These are phyloP conservation scores for Ganoderma boninense DNA, from an alignment of 1,284 basidiomycete genomes.

Conservation along the genomic window DNA sequence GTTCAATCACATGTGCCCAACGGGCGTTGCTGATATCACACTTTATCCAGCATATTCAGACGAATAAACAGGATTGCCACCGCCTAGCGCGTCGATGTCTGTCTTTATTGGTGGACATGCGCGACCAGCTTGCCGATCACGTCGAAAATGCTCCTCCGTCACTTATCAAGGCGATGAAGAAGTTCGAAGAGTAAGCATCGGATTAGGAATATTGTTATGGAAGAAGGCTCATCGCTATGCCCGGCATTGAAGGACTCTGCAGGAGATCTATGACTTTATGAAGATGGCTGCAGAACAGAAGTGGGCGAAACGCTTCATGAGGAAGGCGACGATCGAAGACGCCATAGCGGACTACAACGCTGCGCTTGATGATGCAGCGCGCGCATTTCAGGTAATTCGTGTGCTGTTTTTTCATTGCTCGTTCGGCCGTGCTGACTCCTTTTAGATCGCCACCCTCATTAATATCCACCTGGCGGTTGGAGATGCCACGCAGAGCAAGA, in stretches of 20 bases:
- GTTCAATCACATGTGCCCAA: not conserved
- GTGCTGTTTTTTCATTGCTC: not conserved
- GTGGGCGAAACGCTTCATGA: slow-evolving; percentile 52
- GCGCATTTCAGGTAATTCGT: slow-evolving; percentile 53
- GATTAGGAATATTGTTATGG: not conserved
- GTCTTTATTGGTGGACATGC: slow-evolving; percentile 53
- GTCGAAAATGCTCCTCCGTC: slow-evolving; percentile 54
- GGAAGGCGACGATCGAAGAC: slow-evolving; percentile 49
- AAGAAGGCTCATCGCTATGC: not conserved
- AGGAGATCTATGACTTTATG: slow-evolving; percentile 52
- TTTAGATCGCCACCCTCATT: slow-evolving; percentile 56
- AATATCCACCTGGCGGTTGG: slow-evolving; percentile 57
- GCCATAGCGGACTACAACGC: slow-evolving; percentile 45
- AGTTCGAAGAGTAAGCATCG: slow-evolving; percentile 51
- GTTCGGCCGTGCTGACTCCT: not conserved
- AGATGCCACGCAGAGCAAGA: slow-evolving; percentile 2
- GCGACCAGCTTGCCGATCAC: slow-evolving; percentile 55
- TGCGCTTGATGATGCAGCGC: slow-evolving; percentile 52
- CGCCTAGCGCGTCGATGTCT: slow-evolving; percentile 54
- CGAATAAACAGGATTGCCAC: slow-evolving; percentile 52
- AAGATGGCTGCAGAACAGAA: slow-evolving; percentile 46
- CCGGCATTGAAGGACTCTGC: slow-evolving; percentile 42
- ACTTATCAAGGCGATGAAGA: slow-evolving; percentile 51
- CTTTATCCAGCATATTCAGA: slow-evolving; percentile 34
- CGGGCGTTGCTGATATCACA: not conserved